phyloP scores from a whole-genome alignment of 495 filamentous ascomycete genomes.

The Platismatia glauca region DNA sequence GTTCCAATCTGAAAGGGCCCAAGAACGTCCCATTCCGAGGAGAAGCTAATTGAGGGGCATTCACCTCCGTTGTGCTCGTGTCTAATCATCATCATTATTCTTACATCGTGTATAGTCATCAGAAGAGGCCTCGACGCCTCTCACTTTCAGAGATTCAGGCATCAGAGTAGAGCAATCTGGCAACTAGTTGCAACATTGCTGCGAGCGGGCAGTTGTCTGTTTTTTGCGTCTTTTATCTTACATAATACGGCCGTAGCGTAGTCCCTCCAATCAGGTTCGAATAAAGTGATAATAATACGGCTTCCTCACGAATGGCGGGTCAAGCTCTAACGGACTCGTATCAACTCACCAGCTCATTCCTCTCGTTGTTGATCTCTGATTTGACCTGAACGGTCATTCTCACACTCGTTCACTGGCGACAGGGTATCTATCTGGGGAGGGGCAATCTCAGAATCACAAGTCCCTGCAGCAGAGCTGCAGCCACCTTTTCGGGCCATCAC shows the following conservation, averaged over 20 bases:
- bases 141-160: no score
- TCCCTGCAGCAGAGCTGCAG: neutral
- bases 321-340: no score
- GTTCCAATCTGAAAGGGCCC: constrained; percentile 56
- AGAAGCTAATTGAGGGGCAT: constrained; percentile 13
- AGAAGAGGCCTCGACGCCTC: neutral
- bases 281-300: no score
- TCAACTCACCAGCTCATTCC: no score
- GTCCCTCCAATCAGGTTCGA: neutral
- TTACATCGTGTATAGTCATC: neutral
- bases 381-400: neutral
- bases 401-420: neutral
- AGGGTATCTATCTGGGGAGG: neutral
- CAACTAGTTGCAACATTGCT: no score
- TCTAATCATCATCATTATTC: constrained; percentile 10
- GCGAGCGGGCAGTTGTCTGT: no score
- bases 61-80: neutral
- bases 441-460: neutral
- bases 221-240: no score
- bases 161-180: no score
- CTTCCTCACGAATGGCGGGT: no score
- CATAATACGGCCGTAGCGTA: constrained; percentile 1
- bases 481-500: constrained; percentile 1
- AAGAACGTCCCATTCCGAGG: constrained; percentile 40
- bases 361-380: neutral